A percentile compares a stretch with the other conserved stretches of the same genome.
These are phyloP conservation scores for Aspergillus olivimuriae DNA, from an alignment of 495 filamentous ascomycete genomes.

Conservation along the genomic window DNA sequence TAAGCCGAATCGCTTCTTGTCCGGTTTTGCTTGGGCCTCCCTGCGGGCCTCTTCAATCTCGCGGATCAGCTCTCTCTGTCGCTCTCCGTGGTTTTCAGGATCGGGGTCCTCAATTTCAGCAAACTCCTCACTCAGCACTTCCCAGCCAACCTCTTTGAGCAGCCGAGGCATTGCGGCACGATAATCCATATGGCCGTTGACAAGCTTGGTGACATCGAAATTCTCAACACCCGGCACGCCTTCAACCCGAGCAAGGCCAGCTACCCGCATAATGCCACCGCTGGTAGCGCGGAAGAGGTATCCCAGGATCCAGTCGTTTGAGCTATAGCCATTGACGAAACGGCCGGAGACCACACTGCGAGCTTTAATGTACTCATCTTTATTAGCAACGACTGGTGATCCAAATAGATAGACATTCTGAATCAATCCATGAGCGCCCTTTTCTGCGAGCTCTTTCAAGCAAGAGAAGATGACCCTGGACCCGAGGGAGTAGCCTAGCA, in stretches of 20 bases:
- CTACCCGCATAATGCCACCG: constrained; percentile 85
- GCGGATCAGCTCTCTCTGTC: constrained; percentile 88
- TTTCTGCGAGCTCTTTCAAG: constrained; percentile 76
- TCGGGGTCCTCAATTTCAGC: constrained; percentile 96
- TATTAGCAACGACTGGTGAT: constrained; percentile 83
- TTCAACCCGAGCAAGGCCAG: constrained; percentile 79
- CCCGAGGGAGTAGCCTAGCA: constrained; percentile 95
- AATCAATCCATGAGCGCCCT: constrained; percentile 83
- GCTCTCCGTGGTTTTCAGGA: constrained; percentile 81
- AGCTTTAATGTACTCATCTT: constrained; percentile 80
- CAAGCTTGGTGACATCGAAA: constrained; percentile 76
- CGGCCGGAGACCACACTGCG: constrained; percentile 78
- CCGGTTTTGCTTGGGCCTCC: constrained; percentile 65
- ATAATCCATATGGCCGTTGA: constrained; percentile 96
- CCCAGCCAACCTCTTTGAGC: constrained; percentile 79
- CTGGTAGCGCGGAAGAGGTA: constrained; percentile 94
- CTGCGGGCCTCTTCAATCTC: constrained; percentile 94
- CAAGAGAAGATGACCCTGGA: constrained; percentile 90
- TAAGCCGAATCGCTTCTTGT: constrained; percentile 70
- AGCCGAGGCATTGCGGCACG: constrained; percentile 84
- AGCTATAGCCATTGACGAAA: constrained; percentile 92
- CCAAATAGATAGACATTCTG: constrained; percentile 97
- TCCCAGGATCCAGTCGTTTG: constrained; percentile 95
- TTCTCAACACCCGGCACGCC: constrained; percentile 80
- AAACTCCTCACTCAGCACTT: constrained; percentile 89